A percentile compares a stretch with the other conserved stretches of the same genome.
These are phyloP conservation scores for Dothistroma septosporum DNA, from an alignment of 2,329 filamentous ascomycete genomes.

Conservation along the genomic window DNA sequence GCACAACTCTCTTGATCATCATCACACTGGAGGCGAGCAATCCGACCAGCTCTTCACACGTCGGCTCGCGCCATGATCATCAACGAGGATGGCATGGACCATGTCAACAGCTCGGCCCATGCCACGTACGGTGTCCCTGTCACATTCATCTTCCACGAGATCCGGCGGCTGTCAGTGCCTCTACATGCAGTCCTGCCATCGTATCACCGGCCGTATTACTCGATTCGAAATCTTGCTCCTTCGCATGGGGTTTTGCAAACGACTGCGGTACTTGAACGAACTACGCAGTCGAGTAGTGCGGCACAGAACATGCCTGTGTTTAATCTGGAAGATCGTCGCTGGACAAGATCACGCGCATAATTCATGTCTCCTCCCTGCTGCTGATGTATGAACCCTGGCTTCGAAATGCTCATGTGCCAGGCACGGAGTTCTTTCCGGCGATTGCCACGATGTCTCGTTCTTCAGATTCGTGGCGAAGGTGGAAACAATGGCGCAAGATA, in stretches of 20 bases:
- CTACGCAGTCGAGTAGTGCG: not conserved
- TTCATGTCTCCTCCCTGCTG: not conserved
- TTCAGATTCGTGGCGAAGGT: not conserved
- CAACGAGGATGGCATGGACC: not conserved
- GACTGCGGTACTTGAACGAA: not conserved
- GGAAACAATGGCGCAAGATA: not conserved
- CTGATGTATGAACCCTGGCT: not conserved
- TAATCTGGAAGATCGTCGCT: not conserved
- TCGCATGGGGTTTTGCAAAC: not conserved
- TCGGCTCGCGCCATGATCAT: not conserved
- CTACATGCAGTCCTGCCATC: not conserved
- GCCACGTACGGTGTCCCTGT: not conserved
- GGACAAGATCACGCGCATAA: not conserved
- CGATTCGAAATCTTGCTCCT: not conserved
- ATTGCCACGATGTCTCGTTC: not conserved
- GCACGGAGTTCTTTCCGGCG: not conserved
- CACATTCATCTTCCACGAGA: not conserved
- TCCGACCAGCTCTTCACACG: not conserved
- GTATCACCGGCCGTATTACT: not conserved
- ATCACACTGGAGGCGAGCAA: not conserved
- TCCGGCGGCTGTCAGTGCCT: not conserved
- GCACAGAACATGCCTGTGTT: not conserved
- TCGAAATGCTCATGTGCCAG: not conserved
- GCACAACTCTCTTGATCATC: not conserved
- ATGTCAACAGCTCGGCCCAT: not conserved